Evolutionary conservation across 1,139 yeast species (phyloP), one percentile per base, ranked within the genome.

Genomic region (Scheffersomyces illinoinensis): DNA sequence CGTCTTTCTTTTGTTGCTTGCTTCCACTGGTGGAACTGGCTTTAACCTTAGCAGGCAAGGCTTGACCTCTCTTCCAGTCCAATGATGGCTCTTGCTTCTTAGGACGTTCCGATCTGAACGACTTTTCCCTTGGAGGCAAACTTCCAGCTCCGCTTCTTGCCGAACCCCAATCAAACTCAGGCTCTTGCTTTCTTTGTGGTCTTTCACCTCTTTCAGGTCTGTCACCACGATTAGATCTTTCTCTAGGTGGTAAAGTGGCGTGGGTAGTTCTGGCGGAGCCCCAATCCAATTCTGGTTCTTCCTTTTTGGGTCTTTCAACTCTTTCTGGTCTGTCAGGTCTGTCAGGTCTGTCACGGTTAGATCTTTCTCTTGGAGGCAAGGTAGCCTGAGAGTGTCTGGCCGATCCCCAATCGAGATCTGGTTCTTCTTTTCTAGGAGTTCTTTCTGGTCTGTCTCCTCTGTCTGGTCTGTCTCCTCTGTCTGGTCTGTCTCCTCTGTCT

Each of bases 41-140:
- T 51, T 33, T 48, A 58, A 50, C 55, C 62, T 54, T 54, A 57
- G 46, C 50, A 61, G 70, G 76, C 66, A 75, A 66, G 54, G 71
- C 59, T 64, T 74, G 74, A 56, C 76, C 76, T 70, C 81, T 67
- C 62, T 64, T 66, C 91, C 91, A 88, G 68, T 87, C 90, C 55
- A 85, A 76, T 19, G 83, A 83, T 55, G 84, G 82, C 66, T 82
- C 85, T 59, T 77, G 81, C 65, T 73, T 79, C 69, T 80, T 78
- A 63, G 81, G 81, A 59, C 73, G 65, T 19, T 64, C 69, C 51
- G 62, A 56, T 65, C 73, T 68, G 61, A 67, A 69, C 54, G 69
- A 63, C 68, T 76, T 71, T 63, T 70, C 74, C 65, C 76, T 67
- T 64, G 77, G 71, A 61, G 74, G 77, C 58, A 71, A 69, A 52